Percentiles rank a stretch among this genome's conserved stretches.
Evolutionary conservation across 768 basidiomycete species (phyloP).

Genomic region (Collybia nuda): DNA sequence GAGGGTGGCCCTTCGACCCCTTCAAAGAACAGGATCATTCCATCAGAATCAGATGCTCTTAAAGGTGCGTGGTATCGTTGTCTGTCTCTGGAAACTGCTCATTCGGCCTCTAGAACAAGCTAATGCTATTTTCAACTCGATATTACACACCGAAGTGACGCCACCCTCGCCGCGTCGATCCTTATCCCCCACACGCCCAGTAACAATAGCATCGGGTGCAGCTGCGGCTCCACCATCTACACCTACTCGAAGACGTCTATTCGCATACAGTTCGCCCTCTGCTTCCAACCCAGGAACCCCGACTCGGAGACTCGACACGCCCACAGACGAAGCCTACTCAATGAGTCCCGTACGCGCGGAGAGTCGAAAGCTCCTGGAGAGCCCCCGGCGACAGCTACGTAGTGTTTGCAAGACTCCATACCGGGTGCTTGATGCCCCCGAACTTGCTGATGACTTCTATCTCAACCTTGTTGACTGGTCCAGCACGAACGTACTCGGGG

Average conservation of each 20-base stretch:
- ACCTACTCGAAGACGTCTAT: constrained; percentile 61
- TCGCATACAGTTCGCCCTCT: constrained; percentile 65
- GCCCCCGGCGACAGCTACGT: constrained; percentile 77
- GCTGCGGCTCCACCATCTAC: constrained; percentile 43
- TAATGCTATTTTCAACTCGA: constrained; percentile 76
- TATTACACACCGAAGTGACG: constrained; percentile 77
- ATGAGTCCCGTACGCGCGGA: constrained; percentile 87
- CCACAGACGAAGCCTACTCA: constrained; percentile 86
- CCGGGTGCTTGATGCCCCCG: constrained; percentile 94
- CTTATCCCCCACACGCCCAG: constrained; percentile 57
- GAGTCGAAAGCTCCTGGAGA: constrained; percentile 79
- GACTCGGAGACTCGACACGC: constrained; percentile 68
- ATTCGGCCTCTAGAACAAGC: constrained; percentile 63
- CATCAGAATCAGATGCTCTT: constrained; percentile 72
- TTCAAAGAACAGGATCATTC: constrained; percentile 62
- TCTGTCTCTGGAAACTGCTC: constrained; percentile 1
- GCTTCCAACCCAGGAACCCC: constrained; percentile 58
- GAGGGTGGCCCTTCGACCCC: constrained; percentile 58
- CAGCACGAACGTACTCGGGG: constrained; percentile 90
- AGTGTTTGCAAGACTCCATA: constrained; percentile 94
- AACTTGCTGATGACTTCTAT: constrained; percentile 97
- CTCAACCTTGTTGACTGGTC: constrained; percentile 98
- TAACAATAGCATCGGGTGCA: constrained; percentile 38
- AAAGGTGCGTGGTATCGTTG: constrained; percentile 46
- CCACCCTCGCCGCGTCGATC: constrained; percentile 65